Percentiles rank a stretch among this genome's conserved stretches.
Evolutionary conservation across 768 basidiomycete species (phyloP).

Genomic region (Boletus patriciae): DNA sequence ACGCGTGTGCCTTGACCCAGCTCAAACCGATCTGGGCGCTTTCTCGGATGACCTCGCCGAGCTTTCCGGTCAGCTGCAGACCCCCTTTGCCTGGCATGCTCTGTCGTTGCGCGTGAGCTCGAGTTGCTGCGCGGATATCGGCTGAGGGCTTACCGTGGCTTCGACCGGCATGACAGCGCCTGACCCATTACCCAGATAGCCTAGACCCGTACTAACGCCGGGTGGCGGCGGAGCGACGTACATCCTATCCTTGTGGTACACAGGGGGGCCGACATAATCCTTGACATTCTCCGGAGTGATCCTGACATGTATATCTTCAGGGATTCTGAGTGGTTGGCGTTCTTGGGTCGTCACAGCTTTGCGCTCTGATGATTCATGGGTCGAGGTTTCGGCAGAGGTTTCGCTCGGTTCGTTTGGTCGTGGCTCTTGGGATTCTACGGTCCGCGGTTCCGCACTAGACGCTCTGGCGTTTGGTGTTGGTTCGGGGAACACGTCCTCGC

Average conservation of each 20-base stretch:
- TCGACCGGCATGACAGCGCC: constrained; percentile 98
- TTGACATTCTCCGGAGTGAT: constrained; percentile 88
- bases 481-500: constrained; percentile 83
- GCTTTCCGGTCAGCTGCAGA: constrained; percentile 92
- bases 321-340: constrained; percentile 79
- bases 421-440: constrained; percentile 56
- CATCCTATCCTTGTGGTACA: constrained; percentile 94
- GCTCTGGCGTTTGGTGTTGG: constrained; percentile 36
- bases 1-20: constrained; percentile 92
- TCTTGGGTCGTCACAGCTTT: constrained; percentile 73
- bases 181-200: constrained; percentile 94
- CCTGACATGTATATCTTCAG: constrained; percentile 70
- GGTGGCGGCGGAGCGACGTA: constrained; percentile 79
- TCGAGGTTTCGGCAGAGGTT: constrained; percentile 13
- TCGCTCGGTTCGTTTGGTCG: constrained; percentile 38
- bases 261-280: constrained; percentile 94
- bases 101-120: constrained; percentile 38
- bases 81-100: constrained; percentile 96
- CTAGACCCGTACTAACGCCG: constrained; percentile 93
- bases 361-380: constrained; percentile 33
- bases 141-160: constrained; percentile 63
- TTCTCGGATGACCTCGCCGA: constrained; percentile 97
- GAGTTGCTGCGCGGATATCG: background rate
- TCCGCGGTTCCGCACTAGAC: constrained; percentile 25
- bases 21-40: constrained; percentile 92